Base-by-base conservation (phyloP, 2,329 filamentous ascomycete genomes). In the Aspergillus clavatus region DNA sequence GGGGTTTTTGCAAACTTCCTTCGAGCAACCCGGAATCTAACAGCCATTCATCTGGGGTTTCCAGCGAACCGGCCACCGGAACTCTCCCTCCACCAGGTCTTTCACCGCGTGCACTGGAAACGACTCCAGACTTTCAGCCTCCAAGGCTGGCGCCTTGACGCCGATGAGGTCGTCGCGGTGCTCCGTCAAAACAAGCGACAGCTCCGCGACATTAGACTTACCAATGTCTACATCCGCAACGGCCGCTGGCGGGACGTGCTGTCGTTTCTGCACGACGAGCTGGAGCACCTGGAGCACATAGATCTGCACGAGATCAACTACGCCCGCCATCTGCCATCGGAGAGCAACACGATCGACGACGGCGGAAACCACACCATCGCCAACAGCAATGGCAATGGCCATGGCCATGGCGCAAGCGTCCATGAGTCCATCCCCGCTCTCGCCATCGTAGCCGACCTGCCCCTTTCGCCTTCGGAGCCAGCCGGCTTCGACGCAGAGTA, bases 11-110 rank as follows among this genome's bases (percentile, higher is more conserved):
- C 72, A 35, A 72, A 70, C 4, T 72, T 85, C 19, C 83, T 86
- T 55, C 69, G 63, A 3, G 73, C 77, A 7, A 79, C 82, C 4
- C 74, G 72, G 42, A 81, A 81, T 47, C 76, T 86, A 55, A 74
- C 79, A 47, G 76, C 80, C 16, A 69, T 86, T 14, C 81, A 86
- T 54, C 72, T 86, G 26, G 81, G 82, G 3, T 86, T 85, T 52
- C 78, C 79, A 0, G 74, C 76, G 5, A 72, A 78, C 45, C 61
- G 71, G 14, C 81, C 81, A 0, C 64, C 85, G 2, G 75, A 73
- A 18, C 61, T 85, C 16, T 71, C 72, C 4, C 70, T 86, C 2
- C 78, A 83, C 47, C 72, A 76, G 5, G 71, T 86, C 19, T 84
- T 86, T 57, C 81, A 85, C 55, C 68, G 78, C 45, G 72, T 82